Evolutionary conservation across 805 yeast species (phyloP).

Genomic region (Zygoascus bituminiphila): DNA sequence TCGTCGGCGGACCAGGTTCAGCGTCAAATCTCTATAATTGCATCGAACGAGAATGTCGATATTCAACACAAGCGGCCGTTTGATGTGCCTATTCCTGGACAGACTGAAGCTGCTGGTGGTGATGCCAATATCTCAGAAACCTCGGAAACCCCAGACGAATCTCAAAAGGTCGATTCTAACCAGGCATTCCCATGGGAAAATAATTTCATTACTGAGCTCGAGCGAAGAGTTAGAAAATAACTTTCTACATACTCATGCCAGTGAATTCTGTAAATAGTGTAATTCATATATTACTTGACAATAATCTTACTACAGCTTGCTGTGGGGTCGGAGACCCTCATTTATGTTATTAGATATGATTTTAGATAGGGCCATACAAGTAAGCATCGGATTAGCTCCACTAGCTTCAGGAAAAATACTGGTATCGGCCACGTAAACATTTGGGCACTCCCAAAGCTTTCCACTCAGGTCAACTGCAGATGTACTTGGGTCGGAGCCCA

Average conservation of each 20-base stretch:
- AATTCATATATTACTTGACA: background rate
- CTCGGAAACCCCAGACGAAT: background rate
- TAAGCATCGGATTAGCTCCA: constrained; percentile 48
- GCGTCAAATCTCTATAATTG: background rate
- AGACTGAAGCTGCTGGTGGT: background rate
- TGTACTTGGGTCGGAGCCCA: constrained; percentile 34
- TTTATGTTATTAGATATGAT: constrained; percentile 34
- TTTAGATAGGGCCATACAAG: constrained; percentile 41
- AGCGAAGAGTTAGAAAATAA: constrained; percentile 1
- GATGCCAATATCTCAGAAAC: background rate
- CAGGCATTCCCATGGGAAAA: constrained; percentile 3
- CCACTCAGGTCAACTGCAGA: constrained; percentile 41
- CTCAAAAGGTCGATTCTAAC: background rate
- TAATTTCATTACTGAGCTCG: constrained; percentile 2
- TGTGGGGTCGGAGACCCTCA: constrained; percentile 18
- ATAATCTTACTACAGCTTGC: background rate
- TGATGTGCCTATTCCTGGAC: constrained; percentile 1
- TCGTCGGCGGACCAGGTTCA: background rate
- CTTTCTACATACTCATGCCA: background rate
- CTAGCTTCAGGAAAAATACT: constrained; percentile 45
- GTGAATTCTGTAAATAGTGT: background rate
- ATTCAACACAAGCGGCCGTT: background rate
- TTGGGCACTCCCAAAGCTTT: constrained; percentile 39
- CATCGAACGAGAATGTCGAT: background rate
- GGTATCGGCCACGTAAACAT: constrained; percentile 43